Evolutionary conservation across 2,329 filamentous ascomycete species (phyloP).

Genomic region (Colletotrichum sp.): DNA sequence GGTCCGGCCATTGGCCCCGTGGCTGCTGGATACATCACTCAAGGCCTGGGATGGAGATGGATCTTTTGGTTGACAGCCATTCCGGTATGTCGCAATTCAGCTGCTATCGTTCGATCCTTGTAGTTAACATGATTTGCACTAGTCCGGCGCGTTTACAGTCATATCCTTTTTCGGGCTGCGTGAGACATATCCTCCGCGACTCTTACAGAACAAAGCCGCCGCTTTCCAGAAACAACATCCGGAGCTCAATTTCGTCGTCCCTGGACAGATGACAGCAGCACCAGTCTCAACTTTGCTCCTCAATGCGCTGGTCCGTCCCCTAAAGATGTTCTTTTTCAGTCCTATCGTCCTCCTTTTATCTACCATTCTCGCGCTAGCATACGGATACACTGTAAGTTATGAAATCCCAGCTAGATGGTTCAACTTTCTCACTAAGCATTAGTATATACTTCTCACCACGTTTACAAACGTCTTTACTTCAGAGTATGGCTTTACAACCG

Average conservation of each 20-base stretch:
- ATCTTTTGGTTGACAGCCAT: slow-evolving; percentile 54
- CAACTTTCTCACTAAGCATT: neutral
- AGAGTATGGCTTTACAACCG: slow-evolving; percentile 41
- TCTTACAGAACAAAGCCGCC: neutral
- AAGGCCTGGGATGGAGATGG: slow-evolving; percentile 52
- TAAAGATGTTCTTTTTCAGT: neutral
- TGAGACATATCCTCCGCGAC: neutral
- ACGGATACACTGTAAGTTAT: neutral
- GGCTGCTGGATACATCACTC: slow-evolving; percentile 47
- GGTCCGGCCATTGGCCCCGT: slow-evolving; percentile 53
- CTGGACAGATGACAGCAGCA: neutral
- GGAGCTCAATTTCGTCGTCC: neutral
- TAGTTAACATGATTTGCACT: neutral
- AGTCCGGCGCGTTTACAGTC: neutral
- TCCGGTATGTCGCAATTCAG: neutral
- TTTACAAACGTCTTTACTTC: neutral
- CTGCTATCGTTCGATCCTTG: rapidly evolving
- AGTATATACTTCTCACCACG: neutral
- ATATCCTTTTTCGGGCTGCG: neutral
- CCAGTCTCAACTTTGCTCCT: neutral
- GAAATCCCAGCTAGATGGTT: neutral
- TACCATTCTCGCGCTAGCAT: neutral
- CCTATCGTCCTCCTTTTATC: neutral
- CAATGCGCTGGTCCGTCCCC: neutral
- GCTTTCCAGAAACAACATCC: neutral